Percentiles rank a stretch among this genome's conserved stretches.
These are phyloP conservation scores for Dentipellis sp. DNA, from an alignment of 768 basidiomycete genomes.

Conservation along the genomic window DNA sequence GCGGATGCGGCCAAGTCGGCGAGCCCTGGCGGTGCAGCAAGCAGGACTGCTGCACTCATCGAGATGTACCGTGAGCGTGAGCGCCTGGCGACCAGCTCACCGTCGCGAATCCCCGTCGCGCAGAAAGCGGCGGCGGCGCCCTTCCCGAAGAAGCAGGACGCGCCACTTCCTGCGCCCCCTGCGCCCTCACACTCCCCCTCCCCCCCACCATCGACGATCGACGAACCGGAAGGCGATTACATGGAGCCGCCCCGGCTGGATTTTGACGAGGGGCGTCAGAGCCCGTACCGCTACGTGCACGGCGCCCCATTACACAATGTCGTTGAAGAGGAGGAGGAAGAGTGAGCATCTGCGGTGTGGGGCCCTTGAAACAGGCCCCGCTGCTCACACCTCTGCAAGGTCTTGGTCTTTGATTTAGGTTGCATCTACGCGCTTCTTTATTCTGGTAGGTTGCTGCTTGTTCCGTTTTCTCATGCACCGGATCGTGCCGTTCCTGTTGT, in stretches of 20 bases:
- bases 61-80: conserved; percentile 81
- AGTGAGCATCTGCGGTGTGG: conserved; percentile 15
- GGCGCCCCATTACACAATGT: conserved; percentile 85
- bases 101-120: conserved; percentile 4
- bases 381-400: background rate
- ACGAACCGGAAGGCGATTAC: conserved; percentile 20
- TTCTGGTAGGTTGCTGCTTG: background rate
- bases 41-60: conserved; percentile 71
- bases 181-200: conserved; percentile 15
- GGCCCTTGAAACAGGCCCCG: background rate
- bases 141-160: background rate
- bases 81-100: conserved; percentile 21
- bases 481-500: background rate
- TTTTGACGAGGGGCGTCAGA: conserved; percentile 41
- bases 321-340: conserved; percentile 74
- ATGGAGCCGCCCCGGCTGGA: conserved; percentile 26
- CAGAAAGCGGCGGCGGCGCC: conserved; percentile 19
- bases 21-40: conserved; percentile 19
- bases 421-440: background rate
- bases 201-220: conserved; percentile 9
- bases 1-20: background rate
- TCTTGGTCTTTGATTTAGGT: background rate
- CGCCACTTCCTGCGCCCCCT: conserved; percentile 8
- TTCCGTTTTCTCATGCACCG: background rate
- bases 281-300: conserved; percentile 69